Base-by-base conservation (phyloP, 1,284 basidiomycete species). In the Peniophora sp. region DNA sequence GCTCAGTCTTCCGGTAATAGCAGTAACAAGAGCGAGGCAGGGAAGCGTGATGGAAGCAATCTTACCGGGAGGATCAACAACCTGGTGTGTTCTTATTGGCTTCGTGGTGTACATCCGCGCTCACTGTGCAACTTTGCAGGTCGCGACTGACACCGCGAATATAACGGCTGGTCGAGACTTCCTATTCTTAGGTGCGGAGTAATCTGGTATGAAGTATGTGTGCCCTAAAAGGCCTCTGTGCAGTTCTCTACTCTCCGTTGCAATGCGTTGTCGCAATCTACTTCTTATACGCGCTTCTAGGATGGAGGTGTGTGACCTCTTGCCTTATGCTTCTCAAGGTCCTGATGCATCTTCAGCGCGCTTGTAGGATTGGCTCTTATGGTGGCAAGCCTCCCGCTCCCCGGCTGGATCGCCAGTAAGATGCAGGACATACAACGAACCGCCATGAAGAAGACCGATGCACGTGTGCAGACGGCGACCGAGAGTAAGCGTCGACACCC, bases 281-380 rank as follows among this genome's bases (percentile, higher is more conserved):
- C 48, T 76, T 79, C 58, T 59, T 79, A 45, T 72, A 75, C 51
- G 49, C 49, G 2, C 63, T 79, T n/a, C 66, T 79, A 9, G 76
- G 76, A n/a, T 76, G 73, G 72, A 74, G 65, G 44, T 24, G 9
- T 8, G 44, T 23, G 6, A 65, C 72, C 43, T 53, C 51, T 52
- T 45, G 27, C 5, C 27, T 5, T n/a, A 41, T 5, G 39, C 20
- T 45, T 8, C 9, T 25, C n/a, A 45, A n/a, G 10, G 23, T 25
- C 19, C 23, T 22, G n/a, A 10, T 17, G 59, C 61, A 56, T 10
- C 73, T 52, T 59, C 61, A 56, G 74, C 53, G 68, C 77, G 1
- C 66, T 78, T 43, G 65, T 78, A 27, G 78, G 84, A 3, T 68
- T 87, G 57, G 68, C 64, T 0, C 63, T 69, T 10, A 82, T 86